Conservation (phyloP, 805 yeast genomes). For the Candida lessepsii region DNA sequence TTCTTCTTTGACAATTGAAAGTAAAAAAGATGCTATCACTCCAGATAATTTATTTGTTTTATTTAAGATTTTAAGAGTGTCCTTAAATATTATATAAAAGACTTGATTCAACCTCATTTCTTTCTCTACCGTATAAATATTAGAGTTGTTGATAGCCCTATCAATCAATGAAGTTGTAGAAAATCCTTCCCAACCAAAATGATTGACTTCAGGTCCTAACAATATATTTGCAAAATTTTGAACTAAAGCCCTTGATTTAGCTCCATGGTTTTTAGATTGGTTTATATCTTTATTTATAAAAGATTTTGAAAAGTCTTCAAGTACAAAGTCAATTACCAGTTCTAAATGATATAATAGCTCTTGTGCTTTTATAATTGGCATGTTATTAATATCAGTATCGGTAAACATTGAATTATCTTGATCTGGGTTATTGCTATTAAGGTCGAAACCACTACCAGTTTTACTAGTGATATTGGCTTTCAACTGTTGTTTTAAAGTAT, state of each 20-base stretch:
- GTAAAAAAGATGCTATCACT: no score
- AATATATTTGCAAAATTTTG: constrained; percentile 18
- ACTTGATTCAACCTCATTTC: constrained; percentile 19
- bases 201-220: constrained; percentile 20
- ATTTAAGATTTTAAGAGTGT: constrained; percentile 9
- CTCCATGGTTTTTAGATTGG: constrained; percentile 13
- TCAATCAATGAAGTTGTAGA: constrained; percentile 15
- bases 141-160: constrained; percentile 3
- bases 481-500: constrained; percentile 17
- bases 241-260: constrained; percentile 13
- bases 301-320: constrained; percentile 17
- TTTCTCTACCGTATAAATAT: constrained; percentile 2
- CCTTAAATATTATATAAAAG: constrained; percentile 19
- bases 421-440: no score
- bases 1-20: no score
- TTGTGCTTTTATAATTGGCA: constrained; percentile 9
- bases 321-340: constrained; percentile 17
- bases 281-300: constrained; percentile 17
- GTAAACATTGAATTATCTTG: no score
- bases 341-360: constrained; percentile 21
- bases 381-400: no score
- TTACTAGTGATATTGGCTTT: no score
- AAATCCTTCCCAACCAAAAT: constrained; percentile 13
- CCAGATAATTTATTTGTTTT: not conserved
- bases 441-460: no score